Base-by-base conservation (phyloP, 345 rosid genomes). In the Carallia pectinifolia region DNA sequence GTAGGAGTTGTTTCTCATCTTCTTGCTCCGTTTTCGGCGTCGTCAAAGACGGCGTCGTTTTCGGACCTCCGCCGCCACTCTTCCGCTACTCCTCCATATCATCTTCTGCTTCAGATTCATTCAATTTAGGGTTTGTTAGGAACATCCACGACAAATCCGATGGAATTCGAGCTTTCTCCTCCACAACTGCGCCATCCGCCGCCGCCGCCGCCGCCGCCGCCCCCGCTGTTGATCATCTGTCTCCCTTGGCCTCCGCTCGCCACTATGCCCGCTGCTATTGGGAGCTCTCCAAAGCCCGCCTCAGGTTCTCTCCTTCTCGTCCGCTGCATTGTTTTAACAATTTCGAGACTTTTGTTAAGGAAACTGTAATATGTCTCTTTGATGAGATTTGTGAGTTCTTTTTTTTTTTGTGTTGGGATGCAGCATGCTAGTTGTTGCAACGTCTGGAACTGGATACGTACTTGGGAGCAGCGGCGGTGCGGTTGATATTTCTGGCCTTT, bases 271-370 rank as follows among this genome's bases (percentile, higher is more conserved):
- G 89, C 17, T 95, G 97, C 79, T 95, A 90, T 47, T 89, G 89
- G 92, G 97, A 92, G 80, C 94, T 95, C 70, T 92, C 99, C 44
- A 95, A 95, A 85, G 99, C 97, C 79, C 89, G 91, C 69, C 97
- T 95, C 79, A 92, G 97, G 99, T 95, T 29, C 55, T 29, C 69
- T 18, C 3, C 58, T 33, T 0, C 33, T 17, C 52, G 2, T n/a
- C 67, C 37, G 34, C 36, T 48, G 47, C 59, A 23, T 27, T 61
- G 5, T 7, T 55, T 0, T 55, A 18, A 58, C n/a, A 4, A 0
- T 44, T 13, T 12, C 29, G 3, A 29, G 9, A 66, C 9, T 27
- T 38, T 4, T 33, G 34, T 4, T 33, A 33, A 33, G 4, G 34
- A 33, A 33, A 33, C 7, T 38, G 23, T 39, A 6, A 3, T 54